Conservation (phyloP, 345 rosid species). For the Trapa incisa region DNA sequence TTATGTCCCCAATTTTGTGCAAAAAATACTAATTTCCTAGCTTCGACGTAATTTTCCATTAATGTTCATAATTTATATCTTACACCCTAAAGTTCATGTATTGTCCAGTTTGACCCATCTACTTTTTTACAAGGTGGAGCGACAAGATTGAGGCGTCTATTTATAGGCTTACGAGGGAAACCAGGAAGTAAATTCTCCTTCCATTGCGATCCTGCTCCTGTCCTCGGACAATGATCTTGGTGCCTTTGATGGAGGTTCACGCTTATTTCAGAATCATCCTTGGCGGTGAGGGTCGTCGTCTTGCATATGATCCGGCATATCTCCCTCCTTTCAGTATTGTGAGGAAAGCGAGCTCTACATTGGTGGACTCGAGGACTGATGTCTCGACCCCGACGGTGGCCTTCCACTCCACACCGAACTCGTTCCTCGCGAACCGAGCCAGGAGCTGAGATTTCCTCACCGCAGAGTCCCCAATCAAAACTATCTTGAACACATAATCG, state of each 20-base stretch:
- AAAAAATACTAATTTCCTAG: too few species aligned
- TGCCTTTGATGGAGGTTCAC: constrained; percentile 52
- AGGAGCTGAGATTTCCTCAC: constrained; percentile 63
- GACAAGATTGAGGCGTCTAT: too few species aligned
- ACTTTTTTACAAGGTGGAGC: too few species aligned
- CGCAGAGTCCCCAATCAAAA: too few species aligned
- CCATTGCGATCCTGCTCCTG: constrained; percentile 25
- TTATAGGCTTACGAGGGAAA: too few species aligned
- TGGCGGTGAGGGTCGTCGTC: constrained; percentile 47
- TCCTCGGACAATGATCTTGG: constrained; percentile 48
- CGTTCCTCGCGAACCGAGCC: constrained; percentile 63
- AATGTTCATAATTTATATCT: too few species aligned
- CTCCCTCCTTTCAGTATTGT: constrained; percentile 56
- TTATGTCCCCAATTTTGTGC: too few species aligned
- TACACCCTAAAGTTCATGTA: too few species aligned
- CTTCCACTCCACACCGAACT: constrained; percentile 66
- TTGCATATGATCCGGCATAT: constrained; percentile 62
- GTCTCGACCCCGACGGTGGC: constrained; percentile 91
- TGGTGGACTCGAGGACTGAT: constrained; percentile 67
- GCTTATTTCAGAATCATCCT: constrained; percentile 31
- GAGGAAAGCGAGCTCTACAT: constrained; percentile 63
- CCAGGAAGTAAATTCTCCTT: not conserved
- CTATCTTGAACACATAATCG: too few species aligned
- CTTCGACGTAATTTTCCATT: too few species aligned
- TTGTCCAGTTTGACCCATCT: too few species aligned